These are phyloP conservation scores for Botrytis byssoidea DNA, from an alignment of 2,329 filamentous ascomycete species.

Conservation along the genomic window DNA sequence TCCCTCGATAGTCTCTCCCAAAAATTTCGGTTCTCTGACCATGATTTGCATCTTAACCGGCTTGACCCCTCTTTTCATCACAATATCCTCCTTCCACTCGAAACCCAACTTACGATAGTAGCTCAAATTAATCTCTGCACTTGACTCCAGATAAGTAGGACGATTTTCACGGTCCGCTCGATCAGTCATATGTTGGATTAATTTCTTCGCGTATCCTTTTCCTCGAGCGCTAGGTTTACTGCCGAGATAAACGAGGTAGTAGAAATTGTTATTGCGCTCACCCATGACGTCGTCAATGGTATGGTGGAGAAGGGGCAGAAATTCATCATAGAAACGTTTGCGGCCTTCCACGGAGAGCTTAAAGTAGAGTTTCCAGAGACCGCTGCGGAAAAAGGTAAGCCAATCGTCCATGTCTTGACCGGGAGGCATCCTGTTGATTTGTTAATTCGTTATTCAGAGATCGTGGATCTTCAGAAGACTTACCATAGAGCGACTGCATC, in stretches of 20 bases:
- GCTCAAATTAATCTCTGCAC: constrained; percentile 62
- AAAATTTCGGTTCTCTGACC: constrained; percentile 64
- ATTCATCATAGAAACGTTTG: constrained; percentile 72
- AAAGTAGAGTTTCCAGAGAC: constrained; percentile 75
- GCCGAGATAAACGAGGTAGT: constrained; percentile 82
- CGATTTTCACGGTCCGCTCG: constrained; percentile 66
- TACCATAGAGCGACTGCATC: constrained; percentile 79
- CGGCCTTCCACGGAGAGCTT: constrained; percentile 70
- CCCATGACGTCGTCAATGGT: constrained; percentile 70
- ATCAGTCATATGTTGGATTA: constrained; percentile 67
- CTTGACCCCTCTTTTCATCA: constrained; percentile 55
- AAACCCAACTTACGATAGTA: constrained; percentile 80
- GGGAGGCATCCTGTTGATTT: constrained; percentile 65
- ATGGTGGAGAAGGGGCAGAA: constrained; percentile 70
- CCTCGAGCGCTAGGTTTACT: constrained; percentile 69
- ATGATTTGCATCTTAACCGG: constrained; percentile 74
- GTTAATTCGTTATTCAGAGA: neutral
- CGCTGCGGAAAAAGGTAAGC: constrained; percentile 69
- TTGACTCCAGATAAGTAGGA: constrained; percentile 77
- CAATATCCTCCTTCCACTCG: constrained; percentile 60
- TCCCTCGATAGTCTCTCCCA: constrained; percentile 41
- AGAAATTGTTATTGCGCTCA: constrained; percentile 63
- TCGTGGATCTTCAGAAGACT: constrained; percentile 34
- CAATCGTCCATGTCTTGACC: constrained; percentile 71
- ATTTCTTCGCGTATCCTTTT: constrained; percentile 68